Evolutionary conservation across 352 stramenopile genomes (phyloP).

Genomic region (Globisporangium uncinulatum): DNA sequence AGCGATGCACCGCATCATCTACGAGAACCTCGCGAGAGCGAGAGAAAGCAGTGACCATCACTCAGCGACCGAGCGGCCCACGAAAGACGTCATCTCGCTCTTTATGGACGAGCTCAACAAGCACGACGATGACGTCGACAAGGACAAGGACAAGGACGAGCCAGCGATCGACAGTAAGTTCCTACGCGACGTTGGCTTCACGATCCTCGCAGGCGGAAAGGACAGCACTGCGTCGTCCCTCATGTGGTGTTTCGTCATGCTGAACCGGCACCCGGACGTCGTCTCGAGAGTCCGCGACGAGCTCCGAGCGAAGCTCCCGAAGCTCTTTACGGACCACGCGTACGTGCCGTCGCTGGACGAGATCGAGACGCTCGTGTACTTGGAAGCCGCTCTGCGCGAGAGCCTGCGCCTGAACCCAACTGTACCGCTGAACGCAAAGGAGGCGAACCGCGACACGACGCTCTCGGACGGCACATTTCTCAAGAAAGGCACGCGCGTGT

Average conservation of each 20-base stretch:
- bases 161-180: neutral
- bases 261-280: constrained; percentile 44
- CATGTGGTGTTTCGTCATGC: constrained; percentile 66
- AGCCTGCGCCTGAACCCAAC: constrained; percentile 55
- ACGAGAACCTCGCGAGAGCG: constrained; percentile 32
- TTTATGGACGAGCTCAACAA: constrained; percentile 24
- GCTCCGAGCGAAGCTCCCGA: constrained; percentile 30
- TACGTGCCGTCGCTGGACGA: constrained; percentile 36
- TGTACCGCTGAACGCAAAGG: constrained; percentile 23
- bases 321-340: constrained; percentile 14
- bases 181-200: constrained; percentile 61
- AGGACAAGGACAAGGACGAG: constrained; percentile 10
- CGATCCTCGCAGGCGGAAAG: constrained; percentile 61
- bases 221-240: constrained; percentile 71
- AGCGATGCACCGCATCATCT: constrained; percentile 22
- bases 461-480: constrained; percentile 47
- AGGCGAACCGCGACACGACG: constrained; percentile 30
- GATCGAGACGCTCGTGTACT: constrained; percentile 40
- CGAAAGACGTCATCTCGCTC: constrained; percentile 39
- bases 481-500: constrained; percentile 22
- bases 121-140: too few relatives aligned
- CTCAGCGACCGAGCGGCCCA: constrained; percentile 7
- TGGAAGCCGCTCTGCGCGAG: constrained; percentile 59
- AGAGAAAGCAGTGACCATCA: constrained; percentile 8
- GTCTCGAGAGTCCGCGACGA: constrained; percentile 32